A percentile compares a stretch with the other conserved stretches of the same genome.
Evolutionary conservation across 345 rosid species (phyloP).

Genomic region (Aquilaria sinensis): DNA sequence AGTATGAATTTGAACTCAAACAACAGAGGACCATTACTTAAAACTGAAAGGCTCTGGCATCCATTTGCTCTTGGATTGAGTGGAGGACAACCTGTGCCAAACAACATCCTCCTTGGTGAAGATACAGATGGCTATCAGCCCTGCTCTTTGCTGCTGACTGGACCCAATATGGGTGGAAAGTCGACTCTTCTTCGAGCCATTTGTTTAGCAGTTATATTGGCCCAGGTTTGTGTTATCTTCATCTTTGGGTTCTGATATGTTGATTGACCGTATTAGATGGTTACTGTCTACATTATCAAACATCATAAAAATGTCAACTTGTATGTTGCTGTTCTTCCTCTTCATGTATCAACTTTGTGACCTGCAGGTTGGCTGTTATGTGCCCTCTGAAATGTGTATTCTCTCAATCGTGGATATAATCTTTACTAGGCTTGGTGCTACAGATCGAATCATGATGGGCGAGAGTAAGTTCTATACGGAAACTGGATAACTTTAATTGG

Average conservation of each 20-base stretch:
- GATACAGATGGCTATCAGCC: conserved; percentile 40
- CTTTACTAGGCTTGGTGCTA: conserved; percentile 92
- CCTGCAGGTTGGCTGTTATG: conserved; percentile 83
- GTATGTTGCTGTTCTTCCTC: not conserved
- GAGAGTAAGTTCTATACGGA: conserved; percentile 55
- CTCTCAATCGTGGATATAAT: conserved; percentile 75
- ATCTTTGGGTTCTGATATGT: conserved; percentile 6
- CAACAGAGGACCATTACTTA: conserved; percentile 50
- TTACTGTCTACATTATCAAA: conserved; percentile 2
- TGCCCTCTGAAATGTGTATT: conserved; percentile 61
- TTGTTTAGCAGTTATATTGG: conserved; percentile 78
- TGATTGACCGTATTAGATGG: not conserved
- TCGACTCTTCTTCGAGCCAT: conserved; percentile 92
- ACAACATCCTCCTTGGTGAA: conserved; percentile 68
- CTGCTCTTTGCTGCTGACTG: conserved; percentile 66
- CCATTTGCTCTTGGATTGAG: conserved; percentile 73
- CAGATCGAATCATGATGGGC: conserved; percentile 91
- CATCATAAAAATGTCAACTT: not conserved
- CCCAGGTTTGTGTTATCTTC: conserved; percentile 54
- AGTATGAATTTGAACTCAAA: conserved; percentile 22
- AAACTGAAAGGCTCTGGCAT: conserved; percentile 84
- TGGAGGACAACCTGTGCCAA: conserved; percentile 75
- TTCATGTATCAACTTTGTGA: conserved; percentile 6
- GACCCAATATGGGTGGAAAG: conserved; percentile 99
- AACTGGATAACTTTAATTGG: not conserved